Conservation (phyloP, 1,284 basidiomycete species). For the Sanguinoderma infundibulare region DNA sequence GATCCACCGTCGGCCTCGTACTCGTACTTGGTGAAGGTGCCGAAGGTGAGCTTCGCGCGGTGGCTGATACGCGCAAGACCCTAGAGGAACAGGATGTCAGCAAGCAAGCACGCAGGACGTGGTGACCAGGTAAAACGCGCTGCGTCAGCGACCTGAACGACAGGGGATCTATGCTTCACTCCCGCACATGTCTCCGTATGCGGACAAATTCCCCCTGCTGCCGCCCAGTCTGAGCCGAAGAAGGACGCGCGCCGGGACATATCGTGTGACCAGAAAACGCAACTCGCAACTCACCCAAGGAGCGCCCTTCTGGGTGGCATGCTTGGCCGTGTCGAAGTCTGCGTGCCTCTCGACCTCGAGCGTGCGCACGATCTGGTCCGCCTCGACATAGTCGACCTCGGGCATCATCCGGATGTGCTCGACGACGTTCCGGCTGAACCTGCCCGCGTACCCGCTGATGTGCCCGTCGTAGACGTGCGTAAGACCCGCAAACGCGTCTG, state of each 20-base stretch:
- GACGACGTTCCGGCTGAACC: constrained; percentile 78
- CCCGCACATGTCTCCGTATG: neutral
- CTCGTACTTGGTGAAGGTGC: constrained; percentile 89
- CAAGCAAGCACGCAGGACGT: neutral
- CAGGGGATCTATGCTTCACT: neutral
- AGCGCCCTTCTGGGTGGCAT: constrained; percentile 68
- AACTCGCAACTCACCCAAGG: constrained; percentile 96
- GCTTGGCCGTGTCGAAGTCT: constrained; percentile 57
- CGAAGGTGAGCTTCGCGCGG: constrained; percentile 75
- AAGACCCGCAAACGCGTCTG: constrained; percentile 51
- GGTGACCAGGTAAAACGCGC: neutral
- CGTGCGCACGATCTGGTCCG: constrained; percentile 87
- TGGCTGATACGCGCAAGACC: constrained; percentile 97
- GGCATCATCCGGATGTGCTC: constrained; percentile 85
- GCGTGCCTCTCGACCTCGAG: constrained; percentile 58
- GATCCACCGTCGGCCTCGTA: constrained; percentile 81
- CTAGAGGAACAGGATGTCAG: constrained; percentile 42
- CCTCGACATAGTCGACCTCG: constrained; percentile 93
- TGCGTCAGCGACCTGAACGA: neutral
- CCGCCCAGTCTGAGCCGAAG: too few relatives aligned
- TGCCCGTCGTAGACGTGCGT: constrained; percentile 75
- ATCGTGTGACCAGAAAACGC: constrained; percentile 13
- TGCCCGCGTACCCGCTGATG: constrained; percentile 85
- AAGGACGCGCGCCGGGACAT: neutral
- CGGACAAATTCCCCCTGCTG: neutral